Evolutionary conservation across 1,139 yeast genomes (phyloP).

Genomic region (Geotrichum restrictum): DNA sequence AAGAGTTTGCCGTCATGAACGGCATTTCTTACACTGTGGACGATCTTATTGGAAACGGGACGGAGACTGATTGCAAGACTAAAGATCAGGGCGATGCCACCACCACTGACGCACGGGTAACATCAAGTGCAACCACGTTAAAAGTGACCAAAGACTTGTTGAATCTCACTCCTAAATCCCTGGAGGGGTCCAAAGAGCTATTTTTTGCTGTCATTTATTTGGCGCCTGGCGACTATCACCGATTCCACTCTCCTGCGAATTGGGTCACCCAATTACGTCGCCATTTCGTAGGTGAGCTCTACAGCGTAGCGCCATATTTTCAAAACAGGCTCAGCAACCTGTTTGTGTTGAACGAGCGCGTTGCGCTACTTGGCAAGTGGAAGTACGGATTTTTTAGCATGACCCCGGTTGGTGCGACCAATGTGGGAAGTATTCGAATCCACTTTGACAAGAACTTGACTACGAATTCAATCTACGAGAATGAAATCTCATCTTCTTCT

Average conservation of each 20-base stretch:
- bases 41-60: slow-evolving; percentile 55
- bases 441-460: slow-evolving; percentile 87
- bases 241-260: slow-evolving; percentile 91
- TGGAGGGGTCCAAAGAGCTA: slow-evolving; percentile 53
- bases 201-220: slow-evolving; percentile 87
- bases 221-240: slow-evolving; percentile 98
- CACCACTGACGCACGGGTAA: slow-evolving; percentile 24
- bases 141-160: slow-evolving; percentile 30
- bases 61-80: slow-evolving; percentile 23
- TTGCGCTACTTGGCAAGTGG: slow-evolving; percentile 93
- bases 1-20: slow-evolving; percentile 72
- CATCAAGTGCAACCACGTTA: slow-evolving; percentile 24
- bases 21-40: slow-evolving; percentile 72
- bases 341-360: slow-evolving; percentile 90
- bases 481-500: slow-evolving; percentile 29
- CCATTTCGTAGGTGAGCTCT: slow-evolving; percentile 92
- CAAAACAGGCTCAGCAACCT: slow-evolving; percentile 81
- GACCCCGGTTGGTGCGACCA: slow-evolving; percentile 99
- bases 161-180: slow-evolving; percentile 31
- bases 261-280: slow-evolving; percentile 94
- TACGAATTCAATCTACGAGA: slow-evolving; percentile 71
- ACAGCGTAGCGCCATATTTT: slow-evolving; percentile 94
- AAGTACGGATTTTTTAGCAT: slow-evolving; percentile 93
- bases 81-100: slow-evolving; percentile 39
- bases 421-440: slow-evolving; percentile 89